Base-by-base conservation (phyloP, 495 filamentous ascomycete genomes). In the Pseudevernia furfuracea region DNA sequence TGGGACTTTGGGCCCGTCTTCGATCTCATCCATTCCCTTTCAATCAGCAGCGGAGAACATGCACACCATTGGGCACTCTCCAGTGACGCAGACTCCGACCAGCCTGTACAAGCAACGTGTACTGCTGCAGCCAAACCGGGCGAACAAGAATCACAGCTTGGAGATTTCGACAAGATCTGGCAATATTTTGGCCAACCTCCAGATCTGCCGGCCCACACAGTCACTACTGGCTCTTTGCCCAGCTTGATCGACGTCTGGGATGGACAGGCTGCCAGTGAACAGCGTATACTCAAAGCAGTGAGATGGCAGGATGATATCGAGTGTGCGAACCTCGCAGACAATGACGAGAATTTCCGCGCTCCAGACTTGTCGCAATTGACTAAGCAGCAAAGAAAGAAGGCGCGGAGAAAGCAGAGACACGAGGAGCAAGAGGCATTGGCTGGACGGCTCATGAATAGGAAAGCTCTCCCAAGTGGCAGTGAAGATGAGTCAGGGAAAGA, bases 1-100 rank as follows among this genome's bases (percentile, higher is more conserved):
- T 82, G 80, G 80, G 79, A 80, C 67, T 79, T 82, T 65, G 70
- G 77, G 63, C 72, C 75, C 67, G 80, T 78, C 70, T 75, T 77
- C 66, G 76, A 79, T 67, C 74, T 82, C 55, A 73, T 81, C n/a
- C 68, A 71, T 43, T 76, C 77, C 28, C 76, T 67, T 71, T 76
- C 38, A 66, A 71, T 49, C 28, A 53, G 62, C 58, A 46, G 67
- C 44, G 58, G 65, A 57, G 62, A 69, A 39, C 15, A 44, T 49
- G 3, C 14, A 37, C 43, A 39, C 30, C 25, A 39, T 32, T 44
- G 36, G 30, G 19, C 12, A 55, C 25, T 32, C 66, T n/a, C 67
- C 70, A 36, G 69, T 60, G 10, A 34, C 23, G 17, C 23, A 60
- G 52, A 34, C 43, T 21, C 12, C 62, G 34, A 25, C 30, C 19